Evolutionary conservation across 1,139 yeast species (phyloP).

Genomic region (Pneumocystis carinii): DNA sequence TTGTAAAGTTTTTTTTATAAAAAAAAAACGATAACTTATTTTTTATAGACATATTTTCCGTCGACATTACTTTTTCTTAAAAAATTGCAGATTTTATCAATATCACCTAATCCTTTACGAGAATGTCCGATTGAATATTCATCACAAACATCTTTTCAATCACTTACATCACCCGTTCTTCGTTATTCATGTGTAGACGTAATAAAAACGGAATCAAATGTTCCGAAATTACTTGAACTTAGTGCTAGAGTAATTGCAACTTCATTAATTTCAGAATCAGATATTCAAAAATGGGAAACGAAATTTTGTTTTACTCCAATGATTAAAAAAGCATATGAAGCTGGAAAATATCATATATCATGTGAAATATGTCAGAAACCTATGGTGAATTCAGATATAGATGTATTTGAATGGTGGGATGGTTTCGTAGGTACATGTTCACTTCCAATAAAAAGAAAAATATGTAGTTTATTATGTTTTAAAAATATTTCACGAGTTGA

Average conservation of each 20-base stretch:
- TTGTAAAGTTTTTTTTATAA: not conserved
- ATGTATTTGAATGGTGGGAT: slow-evolving; percentile 1
- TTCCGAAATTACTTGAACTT: not conserved
- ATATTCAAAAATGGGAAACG: not conserved
- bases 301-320: not conserved
- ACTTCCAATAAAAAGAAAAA: not conserved
- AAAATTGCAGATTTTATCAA: not conserved
- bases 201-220: not conserved
- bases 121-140: not conserved
- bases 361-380: not conserved
- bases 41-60: not conserved
- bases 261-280: not conserved
- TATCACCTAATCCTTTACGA: not conserved
- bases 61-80: not conserved
- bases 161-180: not conserved
- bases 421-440: not conserved
- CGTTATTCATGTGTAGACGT: not conserved
- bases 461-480: not conserved
- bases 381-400: not conserved
- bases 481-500: not conserved
- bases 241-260: not conserved
- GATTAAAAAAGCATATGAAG: not conserved
- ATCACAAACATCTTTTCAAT: not conserved
- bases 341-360: not conserved
- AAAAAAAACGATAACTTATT: not conserved